These are phyloP conservation scores for Monosporascus sp. DNA, from an alignment of 2,329 filamentous ascomycete genomes.

Conservation along the genomic window DNA sequence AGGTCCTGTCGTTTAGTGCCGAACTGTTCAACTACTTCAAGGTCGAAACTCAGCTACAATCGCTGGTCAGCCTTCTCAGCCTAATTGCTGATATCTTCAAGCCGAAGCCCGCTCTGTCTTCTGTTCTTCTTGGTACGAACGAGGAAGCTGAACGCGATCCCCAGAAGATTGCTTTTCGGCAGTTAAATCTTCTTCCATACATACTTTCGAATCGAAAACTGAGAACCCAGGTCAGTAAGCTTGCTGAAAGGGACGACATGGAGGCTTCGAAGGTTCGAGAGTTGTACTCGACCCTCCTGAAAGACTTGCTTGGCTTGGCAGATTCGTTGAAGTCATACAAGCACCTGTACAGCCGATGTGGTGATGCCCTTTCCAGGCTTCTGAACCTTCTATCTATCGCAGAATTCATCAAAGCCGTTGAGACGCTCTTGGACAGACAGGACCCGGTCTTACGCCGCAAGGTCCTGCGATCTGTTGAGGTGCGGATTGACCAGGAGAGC, in stretches of 20 bases:
- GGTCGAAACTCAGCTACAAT: constrained; percentile 70
- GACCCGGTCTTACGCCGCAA: constrained; percentile 72
- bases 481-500: constrained; percentile 68
- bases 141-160: constrained; percentile 44
- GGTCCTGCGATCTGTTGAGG: constrained; percentile 74
- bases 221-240: constrained; percentile 47
- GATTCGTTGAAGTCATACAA: constrained; percentile 56
- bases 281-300: constrained; percentile 63
- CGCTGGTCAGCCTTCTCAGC: constrained; percentile 70
- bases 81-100: constrained; percentile 71
- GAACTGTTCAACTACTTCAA: constrained; percentile 69
- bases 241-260: constrained; percentile 60
- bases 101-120: constrained; percentile 67
- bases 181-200: constrained; percentile 51
- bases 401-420: constrained; percentile 85
- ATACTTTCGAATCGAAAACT: constrained; percentile 55
- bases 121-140: constrained; percentile 59
- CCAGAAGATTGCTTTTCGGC: constrained; percentile 45
- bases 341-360: constrained; percentile 51
- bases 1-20: constrained; percentile 67
- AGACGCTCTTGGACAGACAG: constrained; percentile 70
- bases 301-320: constrained; percentile 60
- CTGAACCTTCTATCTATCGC: constrained; percentile 78
- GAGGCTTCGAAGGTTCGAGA: constrained; percentile 60
- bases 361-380: constrained; percentile 71